A percentile compares a stretch with the other conserved stretches of the same genome.
phyloP scores from a whole-genome alignment of 768 basidiomycete genomes.

The Boletus huronensis region DNA sequence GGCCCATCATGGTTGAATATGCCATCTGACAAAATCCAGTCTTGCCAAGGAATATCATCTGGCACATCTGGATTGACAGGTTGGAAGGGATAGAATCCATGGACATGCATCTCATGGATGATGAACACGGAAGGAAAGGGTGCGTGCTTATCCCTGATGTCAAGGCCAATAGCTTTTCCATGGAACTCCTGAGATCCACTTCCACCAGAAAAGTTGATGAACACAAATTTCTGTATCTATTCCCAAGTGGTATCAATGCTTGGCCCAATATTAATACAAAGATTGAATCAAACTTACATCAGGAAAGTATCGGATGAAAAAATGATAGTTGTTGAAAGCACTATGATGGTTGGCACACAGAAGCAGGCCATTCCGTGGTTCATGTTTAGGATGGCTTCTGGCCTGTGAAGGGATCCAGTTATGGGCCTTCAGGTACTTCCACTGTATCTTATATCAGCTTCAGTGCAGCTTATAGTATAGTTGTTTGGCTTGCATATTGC shows the following conservation, averaged over 20 bases:
- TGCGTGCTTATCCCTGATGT: neutral
- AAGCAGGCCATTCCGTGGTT: neutral
- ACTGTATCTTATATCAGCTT: neutral
- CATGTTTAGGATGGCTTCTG: neutral
- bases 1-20: too few relatives aligned
- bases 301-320: neutral
- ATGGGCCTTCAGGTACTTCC: neutral
- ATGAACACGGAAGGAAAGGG: neutral
- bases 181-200: too few relatives aligned
- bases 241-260: neutral
- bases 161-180: neutral
- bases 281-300: neutral
- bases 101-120: neutral
- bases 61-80: neutral
- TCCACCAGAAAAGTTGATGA: neutral
- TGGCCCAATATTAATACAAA: neutral
- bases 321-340: fast-evolving
- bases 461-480: neutral
- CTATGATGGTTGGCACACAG: neutral
- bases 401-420: neutral
- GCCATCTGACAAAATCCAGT: neutral
- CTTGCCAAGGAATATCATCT: neutral
- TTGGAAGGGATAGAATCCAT: neutral
- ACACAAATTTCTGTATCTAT: neutral
- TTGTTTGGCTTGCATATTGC: neutral